Conservation (phyloP, 2,329 filamentous ascomycete genomes). For the Fusarium stilboides region DNA sequence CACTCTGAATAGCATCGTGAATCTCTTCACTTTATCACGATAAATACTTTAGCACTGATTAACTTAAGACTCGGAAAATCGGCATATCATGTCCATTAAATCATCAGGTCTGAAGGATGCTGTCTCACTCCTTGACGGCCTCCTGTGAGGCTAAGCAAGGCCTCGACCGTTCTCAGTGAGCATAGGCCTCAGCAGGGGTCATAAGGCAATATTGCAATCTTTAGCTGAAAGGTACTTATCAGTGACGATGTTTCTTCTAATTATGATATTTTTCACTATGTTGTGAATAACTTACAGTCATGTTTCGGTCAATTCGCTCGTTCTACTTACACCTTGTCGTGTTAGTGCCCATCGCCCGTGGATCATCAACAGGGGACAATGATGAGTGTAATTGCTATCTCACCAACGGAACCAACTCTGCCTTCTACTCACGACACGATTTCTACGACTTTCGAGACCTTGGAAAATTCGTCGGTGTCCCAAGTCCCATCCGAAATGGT, state of each 20-base stretch:
- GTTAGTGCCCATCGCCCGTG: slow-evolving; percentile 8
- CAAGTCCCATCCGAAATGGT: slow-evolving; percentile 51
- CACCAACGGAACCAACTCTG: slow-evolving; percentile 61
- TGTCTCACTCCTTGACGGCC: slow-evolving; percentile 24
- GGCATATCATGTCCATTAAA: not conserved
- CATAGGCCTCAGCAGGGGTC: slow-evolving; percentile 16
- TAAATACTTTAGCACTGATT: not conserved
- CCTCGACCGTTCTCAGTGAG: slow-evolving; percentile 26
- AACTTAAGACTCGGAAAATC: no score
- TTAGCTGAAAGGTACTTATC: slow-evolving; percentile 2
- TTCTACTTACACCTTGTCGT: slow-evolving; percentile 19
- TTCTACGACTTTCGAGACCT: slow-evolving; percentile 68
- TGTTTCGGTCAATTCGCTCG: slow-evolving; percentile 21
- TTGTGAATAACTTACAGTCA: slow-evolving; percentile 3
- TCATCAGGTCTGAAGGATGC: not conserved
- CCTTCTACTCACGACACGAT: slow-evolving; percentile 62
- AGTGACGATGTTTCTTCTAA: not conserved
- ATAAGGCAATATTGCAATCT: slow-evolving; percentile 8
- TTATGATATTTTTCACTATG: not conserved
- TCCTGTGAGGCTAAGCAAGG: slow-evolving; percentile 43
- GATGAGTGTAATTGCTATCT: slow-evolving; percentile 64
- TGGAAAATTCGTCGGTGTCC: slow-evolving; percentile 56
- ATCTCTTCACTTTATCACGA: not conserved
- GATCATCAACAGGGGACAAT: slow-evolving; percentile 45
- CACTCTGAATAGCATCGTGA: not conserved